A percentile compares a stretch with the other conserved stretches of the same genome.
phyloP scores from a whole-genome alignment of 768 basidiomycete genomes.

The Gloeostereum incarnatum region DNA sequence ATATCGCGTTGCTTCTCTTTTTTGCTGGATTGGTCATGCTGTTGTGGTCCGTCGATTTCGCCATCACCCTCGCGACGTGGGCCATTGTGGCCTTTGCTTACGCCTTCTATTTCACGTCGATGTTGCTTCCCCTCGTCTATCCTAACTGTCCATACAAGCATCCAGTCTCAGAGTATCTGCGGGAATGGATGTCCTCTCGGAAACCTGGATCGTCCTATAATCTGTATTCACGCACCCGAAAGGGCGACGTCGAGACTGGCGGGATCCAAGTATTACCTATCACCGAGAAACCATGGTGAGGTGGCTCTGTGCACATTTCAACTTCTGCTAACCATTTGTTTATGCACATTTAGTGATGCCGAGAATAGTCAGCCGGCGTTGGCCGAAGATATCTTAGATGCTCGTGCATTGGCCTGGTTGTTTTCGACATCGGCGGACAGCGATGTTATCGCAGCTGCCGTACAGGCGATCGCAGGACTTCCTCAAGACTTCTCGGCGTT shows the following conservation, averaged over 20 bases:
- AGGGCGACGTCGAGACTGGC: too few relatives aligned
- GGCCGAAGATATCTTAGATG: conserved; percentile 25
- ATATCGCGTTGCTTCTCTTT: conserved; percentile 29
- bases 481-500: conserved; percentile 27
- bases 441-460: conserved; percentile 17
- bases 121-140: conserved; percentile 27
- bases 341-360: too few relatives aligned
- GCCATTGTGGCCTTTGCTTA: conserved; percentile 25
- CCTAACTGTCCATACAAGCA: conserved; percentile 32
- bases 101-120: conserved; percentile 25
- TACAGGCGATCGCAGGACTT: conserved; percentile 28
- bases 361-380: neutral
- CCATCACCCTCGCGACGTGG: conserved; percentile 22
- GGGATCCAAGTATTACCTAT: too few relatives aligned
- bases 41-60: conserved; percentile 26
- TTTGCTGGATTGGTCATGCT: conserved; percentile 31
- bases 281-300: too few relatives aligned
- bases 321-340: too few relatives aligned
- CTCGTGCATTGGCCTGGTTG: conserved; percentile 26
- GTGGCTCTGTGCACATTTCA: too few relatives aligned
- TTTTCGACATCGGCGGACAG: conserved; percentile 23
- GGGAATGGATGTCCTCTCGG: conserved; percentile 11
- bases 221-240: conserved; percentile 1
- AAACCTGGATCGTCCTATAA: neutral
- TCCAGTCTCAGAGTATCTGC: conserved; percentile 26